Evolutionary conservation across 2,329 filamentous ascomycete species (phyloP), one percentile per base, ranked within the genome.

Genomic region (Hypocrella siamensis): DNA sequence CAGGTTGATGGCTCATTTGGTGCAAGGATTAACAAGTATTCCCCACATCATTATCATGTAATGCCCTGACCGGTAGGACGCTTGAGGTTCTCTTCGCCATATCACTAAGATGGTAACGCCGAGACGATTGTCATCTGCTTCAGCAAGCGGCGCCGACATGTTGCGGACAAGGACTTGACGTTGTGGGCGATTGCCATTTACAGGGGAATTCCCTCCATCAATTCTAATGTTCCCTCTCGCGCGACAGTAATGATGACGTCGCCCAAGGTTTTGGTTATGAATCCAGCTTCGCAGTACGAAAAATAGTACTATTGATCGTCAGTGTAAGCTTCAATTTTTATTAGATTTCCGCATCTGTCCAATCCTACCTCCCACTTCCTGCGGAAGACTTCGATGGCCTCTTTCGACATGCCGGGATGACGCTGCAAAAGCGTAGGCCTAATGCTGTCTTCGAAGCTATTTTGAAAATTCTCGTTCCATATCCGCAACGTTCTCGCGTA

Each of bases 161-260:
- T 26, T 26, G 5, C n/a, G 9, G 11, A 26, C n/a, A 14, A 10
- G 25, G n/a, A 11, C n/a, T 26, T 7, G 11, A 26, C n/a, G 25
- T n/a, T 10, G n/a, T 14, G 25, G 9, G 10, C 7, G n/a, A 12
- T 10, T 26, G 25, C 3, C 8, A 7, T 12, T 40, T 18, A 80
- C 30, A 79, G 46, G 2, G 76, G 77, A 46, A 83, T 70, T 31
- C 68, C 69, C 45, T 80, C 75, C 67, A 81, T 75, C 58, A 80
- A 61, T 51, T 79, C 71, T 45, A 70, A 50, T 3, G 71, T 64
- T 3, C 74, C 71, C 45, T 79, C 75, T 26, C 74, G 61, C 2
- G 68, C 72, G 9, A 80, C 71, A 0, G 75, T 81, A 39, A 85
- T 70, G 31, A 83, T 79, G 2, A 74, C 73, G 52, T 83, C 78